These are phyloP conservation scores for Penicillium verrucosum DNA, from an alignment of 2,329 filamentous ascomycete genomes.

Conservation along the genomic window DNA sequence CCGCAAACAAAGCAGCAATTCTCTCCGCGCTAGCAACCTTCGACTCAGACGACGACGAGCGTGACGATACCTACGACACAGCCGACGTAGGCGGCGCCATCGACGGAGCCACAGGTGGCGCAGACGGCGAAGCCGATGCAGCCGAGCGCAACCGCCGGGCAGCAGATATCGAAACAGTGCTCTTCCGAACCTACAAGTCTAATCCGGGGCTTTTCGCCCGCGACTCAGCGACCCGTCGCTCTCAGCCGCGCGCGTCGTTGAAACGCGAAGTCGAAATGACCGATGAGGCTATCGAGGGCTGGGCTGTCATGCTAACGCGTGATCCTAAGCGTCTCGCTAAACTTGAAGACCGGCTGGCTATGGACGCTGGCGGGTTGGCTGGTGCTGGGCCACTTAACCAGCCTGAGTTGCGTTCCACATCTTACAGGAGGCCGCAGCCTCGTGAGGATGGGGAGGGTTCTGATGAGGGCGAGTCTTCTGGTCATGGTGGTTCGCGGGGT, in stretches of 20 bases:
- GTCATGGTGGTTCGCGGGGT: conserved; percentile 24
- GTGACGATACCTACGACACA: conserved; percentile 93
- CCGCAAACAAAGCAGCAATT: conserved; percentile 79
- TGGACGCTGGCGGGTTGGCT: conserved; percentile 55
- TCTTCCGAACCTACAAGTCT: conserved; percentile 70
- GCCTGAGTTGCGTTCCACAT: conserved; percentile 60
- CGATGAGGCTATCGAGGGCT: conserved; percentile 91
- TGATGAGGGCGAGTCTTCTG: conserved; percentile 45
- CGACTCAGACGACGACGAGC: conserved; percentile 91
- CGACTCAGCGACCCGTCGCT: conserved; percentile 66
- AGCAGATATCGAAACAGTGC: conserved; percentile 57
- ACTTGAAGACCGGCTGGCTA: conserved; percentile 67
- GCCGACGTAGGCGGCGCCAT: conserved; percentile 88
- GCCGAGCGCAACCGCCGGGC: conserved; percentile 47
- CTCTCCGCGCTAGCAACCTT: conserved; percentile 83
- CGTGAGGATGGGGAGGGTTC: conserved; percentile 44
- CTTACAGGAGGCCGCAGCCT: conserved; percentile 53
- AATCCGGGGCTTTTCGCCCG: conserved; percentile 66
- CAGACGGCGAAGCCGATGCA: conserved; percentile 52
- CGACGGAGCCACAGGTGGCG: conserved; percentile 54
- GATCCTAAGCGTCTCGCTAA: conserved; percentile 66
- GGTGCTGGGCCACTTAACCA: conserved; percentile 49
- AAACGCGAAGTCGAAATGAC: conserved; percentile 81
- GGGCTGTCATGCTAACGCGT: conserved; percentile 79
- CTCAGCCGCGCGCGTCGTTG: conserved; percentile 60